Conservation (phyloP, 345 rosid genomes). For the Rhizophora apiculata region DNA sequence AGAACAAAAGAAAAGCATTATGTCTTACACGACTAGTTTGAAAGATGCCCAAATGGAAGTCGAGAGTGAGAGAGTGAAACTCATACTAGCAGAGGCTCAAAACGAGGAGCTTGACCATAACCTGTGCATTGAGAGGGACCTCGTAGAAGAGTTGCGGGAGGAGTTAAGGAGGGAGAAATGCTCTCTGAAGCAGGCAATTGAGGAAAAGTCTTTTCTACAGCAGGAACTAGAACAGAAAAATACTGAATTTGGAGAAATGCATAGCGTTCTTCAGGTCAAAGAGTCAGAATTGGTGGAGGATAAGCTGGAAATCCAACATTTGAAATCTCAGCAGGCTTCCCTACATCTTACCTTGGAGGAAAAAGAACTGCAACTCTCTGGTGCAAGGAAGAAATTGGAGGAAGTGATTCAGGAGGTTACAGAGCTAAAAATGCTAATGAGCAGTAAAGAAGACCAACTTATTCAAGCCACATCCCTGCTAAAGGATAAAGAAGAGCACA, state of each 20-base stretch:
- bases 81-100: slow-evolving; percentile 62
- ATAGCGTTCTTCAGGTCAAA: slow-evolving; percentile 48
- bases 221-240: slow-evolving; percentile 49
- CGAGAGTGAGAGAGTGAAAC: slow-evolving; percentile 62
- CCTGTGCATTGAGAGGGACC: slow-evolving; percentile 46
- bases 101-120: slow-evolving; percentile 59
- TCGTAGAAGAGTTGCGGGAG: slow-evolving; percentile 45
- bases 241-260: slow-evolving; percentile 50
- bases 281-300: slow-evolving; percentile 77
- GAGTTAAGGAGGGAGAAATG: slow-evolving; percentile 54
- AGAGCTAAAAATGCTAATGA: slow-evolving; percentile 56
- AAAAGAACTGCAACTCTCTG: slow-evolving; percentile 56
- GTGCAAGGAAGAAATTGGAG: slow-evolving; percentile 51
- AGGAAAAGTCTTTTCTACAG: slow-evolving; percentile 45
- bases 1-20: slow-evolving; percentile 56
- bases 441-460: slow-evolving; percentile 57
- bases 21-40: slow-evolving; percentile 57
- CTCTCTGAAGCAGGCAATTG: slow-evolving; percentile 50
- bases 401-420: slow-evolving; percentile 55
- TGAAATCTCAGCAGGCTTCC: slow-evolving; percentile 69
- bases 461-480: slow-evolving; percentile 48
- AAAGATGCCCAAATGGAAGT: slow-evolving; percentile 67
- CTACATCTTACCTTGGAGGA: slow-evolving; percentile 56
- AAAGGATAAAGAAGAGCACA: slow-evolving; percentile 67
- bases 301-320: slow-evolving; percentile 73